A percentile compares a stretch with the other conserved stretches of the same genome.
phyloP scores from a whole-genome alignment of 305 asterid genomes.

The Rubia peregrina region DNA sequence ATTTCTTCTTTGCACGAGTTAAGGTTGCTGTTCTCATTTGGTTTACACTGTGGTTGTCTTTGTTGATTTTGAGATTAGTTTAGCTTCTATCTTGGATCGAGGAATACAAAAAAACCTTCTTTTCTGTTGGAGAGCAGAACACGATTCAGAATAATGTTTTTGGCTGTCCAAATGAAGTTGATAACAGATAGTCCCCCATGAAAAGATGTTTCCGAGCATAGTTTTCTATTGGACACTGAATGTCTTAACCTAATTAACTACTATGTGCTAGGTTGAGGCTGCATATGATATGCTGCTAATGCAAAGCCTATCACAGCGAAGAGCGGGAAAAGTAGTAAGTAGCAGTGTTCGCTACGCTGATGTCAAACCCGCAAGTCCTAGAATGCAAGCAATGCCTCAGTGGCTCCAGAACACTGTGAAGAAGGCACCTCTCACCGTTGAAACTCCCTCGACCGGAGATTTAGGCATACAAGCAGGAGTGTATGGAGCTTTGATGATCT shows the following conservation, averaged over 20 bases:
- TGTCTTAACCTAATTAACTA: not conserved
- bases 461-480: slow-evolving; percentile 95
- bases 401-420: slow-evolving; percentile 70
- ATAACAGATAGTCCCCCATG: too few relatives aligned
- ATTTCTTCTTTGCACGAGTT: not conserved
- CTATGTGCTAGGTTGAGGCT: slow-evolving; percentile 70
- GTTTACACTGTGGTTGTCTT: not conserved
- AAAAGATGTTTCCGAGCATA: not conserved
- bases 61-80: not conserved
- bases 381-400: slow-evolving; percentile 65
- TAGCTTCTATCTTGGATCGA: not conserved
- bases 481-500: slow-evolving; percentile 87
- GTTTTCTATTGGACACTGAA: not conserved
- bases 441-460: slow-evolving; percentile 74
- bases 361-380: slow-evolving; percentile 61
- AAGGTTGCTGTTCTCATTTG: not conserved
- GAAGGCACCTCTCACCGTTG: slow-evolving; percentile 53
- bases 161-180: too few relatives aligned
- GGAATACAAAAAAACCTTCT: not conserved
- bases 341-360: slow-evolving; percentile 82
- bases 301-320: slow-evolving; percentile 88
- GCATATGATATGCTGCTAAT: slow-evolving; percentile 95
- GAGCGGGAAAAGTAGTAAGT: slow-evolving; percentile 83
- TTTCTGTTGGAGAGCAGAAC: not conserved
- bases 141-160: not conserved